These are phyloP conservation scores for Chaetomiaceae sp. DNA, from an alignment of 2,329 filamentous ascomycete genomes.

Conservation along the genomic window DNA sequence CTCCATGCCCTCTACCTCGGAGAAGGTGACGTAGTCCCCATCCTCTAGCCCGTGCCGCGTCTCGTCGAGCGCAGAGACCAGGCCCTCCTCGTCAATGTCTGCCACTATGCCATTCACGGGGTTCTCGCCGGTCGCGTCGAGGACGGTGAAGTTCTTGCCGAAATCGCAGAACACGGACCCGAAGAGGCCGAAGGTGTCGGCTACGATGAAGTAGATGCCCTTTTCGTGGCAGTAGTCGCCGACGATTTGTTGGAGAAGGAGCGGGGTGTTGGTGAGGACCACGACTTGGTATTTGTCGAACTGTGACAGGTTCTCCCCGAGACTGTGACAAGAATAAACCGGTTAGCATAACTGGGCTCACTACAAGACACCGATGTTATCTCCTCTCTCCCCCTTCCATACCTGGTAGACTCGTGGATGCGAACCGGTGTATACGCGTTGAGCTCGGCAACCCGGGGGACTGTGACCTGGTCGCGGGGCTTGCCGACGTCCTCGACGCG, in stretches of 20 bases:
- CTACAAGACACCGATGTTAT: not conserved
- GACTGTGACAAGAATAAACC: constrained; percentile 37
- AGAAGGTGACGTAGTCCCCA: constrained; percentile 93
- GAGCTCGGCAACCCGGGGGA: constrained; percentile 83
- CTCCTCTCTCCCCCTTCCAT: constrained; percentile 12
- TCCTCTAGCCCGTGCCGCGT: constrained; percentile 92
- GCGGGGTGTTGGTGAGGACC: constrained; percentile 77
- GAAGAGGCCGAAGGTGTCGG: constrained; percentile 90
- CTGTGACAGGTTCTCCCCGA: constrained; percentile 70
- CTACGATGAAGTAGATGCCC: constrained; percentile 81
- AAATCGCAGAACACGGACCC: constrained; percentile 97
- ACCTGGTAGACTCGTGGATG: constrained; percentile 59
- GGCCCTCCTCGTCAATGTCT: constrained; percentile 77
- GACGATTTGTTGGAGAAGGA: constrained; percentile 75
- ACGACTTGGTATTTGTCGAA: constrained; percentile 90
- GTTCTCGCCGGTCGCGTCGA: constrained; percentile 86
- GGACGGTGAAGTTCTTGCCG: constrained; percentile 84
- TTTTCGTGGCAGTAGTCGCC: constrained; percentile 93
- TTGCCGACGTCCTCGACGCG: constrained; percentile 84
- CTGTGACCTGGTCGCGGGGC: constrained; percentile 78
- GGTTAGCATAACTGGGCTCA: not conserved
- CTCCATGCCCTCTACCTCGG: constrained; percentile 90
- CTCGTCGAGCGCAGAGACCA: constrained; percentile 91
- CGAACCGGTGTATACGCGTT: constrained; percentile 93
- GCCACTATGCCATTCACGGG: constrained; percentile 84